phyloP scores from a whole-genome alignment of 2,329 filamentous ascomycete genomes.

The Pyrenophora graminea region DNA sequence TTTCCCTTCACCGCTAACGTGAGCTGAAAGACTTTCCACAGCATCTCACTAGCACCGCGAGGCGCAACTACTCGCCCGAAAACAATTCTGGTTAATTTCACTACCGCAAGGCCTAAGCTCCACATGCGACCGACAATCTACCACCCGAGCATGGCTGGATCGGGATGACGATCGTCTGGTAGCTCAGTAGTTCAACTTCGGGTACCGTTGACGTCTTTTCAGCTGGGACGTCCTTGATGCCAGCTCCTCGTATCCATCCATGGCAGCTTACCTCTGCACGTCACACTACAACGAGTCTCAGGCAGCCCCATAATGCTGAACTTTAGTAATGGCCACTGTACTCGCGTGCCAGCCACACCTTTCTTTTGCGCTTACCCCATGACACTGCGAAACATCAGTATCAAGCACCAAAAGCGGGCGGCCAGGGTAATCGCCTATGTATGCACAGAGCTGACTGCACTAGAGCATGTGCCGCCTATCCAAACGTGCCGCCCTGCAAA shows the following conservation, averaged over 20 bases:
- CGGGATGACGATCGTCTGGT: constrained; percentile 8
- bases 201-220: neutral
- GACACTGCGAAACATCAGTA: constrained; percentile 3
- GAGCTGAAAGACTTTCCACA: neutral
- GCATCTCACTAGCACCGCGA: neutral
- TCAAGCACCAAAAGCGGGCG: constrained; percentile 3
- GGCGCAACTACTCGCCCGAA: neutral
- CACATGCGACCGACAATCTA: neutral
- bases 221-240: neutral
- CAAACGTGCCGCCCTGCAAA: constrained; percentile 13
- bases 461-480: constrained; percentile 5
- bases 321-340: neutral
- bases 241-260: neutral
- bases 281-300: neutral
- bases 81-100: neutral
- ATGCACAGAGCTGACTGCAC: neutral
- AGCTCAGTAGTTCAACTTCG: neutral
- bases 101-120: neutral
- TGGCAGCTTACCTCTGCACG: neutral
- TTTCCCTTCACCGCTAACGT: constrained; percentile 1
- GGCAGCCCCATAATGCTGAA: neutral
- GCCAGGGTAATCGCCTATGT: neutral
- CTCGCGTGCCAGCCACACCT: neutral
- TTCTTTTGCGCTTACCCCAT: constrained; percentile 5
- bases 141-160: constrained; percentile 3